A percentile compares a stretch with the other conserved stretches of the same genome.
Evolutionary conservation across 202 grass and related monocot species (phyloP).

Genomic region (Saccharum hybrid): DNA sequence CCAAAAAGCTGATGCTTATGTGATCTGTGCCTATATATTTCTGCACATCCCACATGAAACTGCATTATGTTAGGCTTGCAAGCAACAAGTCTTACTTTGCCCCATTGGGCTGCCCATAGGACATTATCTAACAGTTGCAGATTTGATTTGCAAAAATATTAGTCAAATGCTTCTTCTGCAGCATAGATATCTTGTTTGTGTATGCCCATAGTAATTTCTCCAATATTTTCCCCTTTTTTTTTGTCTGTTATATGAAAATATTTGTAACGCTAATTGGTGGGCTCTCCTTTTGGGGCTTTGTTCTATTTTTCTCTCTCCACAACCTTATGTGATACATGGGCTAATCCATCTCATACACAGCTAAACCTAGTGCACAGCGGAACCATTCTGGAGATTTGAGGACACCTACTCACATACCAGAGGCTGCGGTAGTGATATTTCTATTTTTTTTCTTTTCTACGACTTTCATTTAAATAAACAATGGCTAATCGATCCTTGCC

Average conservation of each 20-base stretch:
- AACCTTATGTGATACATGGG: slow-evolving; percentile 24
- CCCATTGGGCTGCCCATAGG: slow-evolving; percentile 17
- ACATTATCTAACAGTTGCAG: slow-evolving; percentile 13
- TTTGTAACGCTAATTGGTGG: neutral
- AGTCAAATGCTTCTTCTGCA: slow-evolving; percentile 37
- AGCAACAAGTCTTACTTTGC: slow-evolving; percentile 27
- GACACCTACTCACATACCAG: slow-evolving; percentile 75
- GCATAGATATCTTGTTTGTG: slow-evolving; percentile 33
- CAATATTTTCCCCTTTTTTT: neutral
- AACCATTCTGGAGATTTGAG: slow-evolving; percentile 80
- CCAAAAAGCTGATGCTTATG: slow-evolving; percentile 22
- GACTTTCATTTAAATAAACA: slow-evolving; percentile 42
- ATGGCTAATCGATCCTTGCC: neutral
- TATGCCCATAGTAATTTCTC: neutral
- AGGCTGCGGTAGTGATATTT: slow-evolving; percentile 65
- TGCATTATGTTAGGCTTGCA: slow-evolving; percentile 21
- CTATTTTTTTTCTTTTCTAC: slow-evolving; percentile 28
- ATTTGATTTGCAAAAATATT: slow-evolving; percentile 27
- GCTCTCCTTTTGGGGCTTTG: slow-evolving; percentile 20
- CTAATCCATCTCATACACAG: slow-evolving; percentile 61
- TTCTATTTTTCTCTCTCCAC: slow-evolving; percentile 32
- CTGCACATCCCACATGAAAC: slow-evolving; percentile 28
- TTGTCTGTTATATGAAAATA: slow-evolving; percentile 2
- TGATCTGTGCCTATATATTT: slow-evolving; percentile 9
- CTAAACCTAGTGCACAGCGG: slow-evolving; percentile 68